phyloP scores from a whole-genome alignment of 2,329 filamentous ascomycete genomes.

The Hymenoscyphus scutula region DNA sequence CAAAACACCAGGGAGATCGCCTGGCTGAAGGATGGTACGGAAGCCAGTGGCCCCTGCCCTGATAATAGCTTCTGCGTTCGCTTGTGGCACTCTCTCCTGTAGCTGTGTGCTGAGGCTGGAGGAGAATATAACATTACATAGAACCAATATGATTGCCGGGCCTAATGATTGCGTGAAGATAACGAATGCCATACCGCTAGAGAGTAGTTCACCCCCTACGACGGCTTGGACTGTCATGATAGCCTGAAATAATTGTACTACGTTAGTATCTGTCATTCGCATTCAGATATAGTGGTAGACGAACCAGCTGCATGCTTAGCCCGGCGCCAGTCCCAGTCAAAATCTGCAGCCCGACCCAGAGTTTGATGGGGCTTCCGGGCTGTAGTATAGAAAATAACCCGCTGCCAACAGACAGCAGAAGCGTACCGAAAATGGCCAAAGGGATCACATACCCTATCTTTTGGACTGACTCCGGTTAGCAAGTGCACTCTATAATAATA shows the following conservation, averaged over 20 bases:
- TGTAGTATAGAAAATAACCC: conserved; percentile 36
- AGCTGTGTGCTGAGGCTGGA: conserved; percentile 37
- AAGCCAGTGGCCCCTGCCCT: conserved; percentile 43
- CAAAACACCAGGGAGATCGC: conserved; percentile 38
- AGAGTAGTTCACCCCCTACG: not conserved
- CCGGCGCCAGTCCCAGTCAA: conserved; percentile 18
- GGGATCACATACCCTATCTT: conserved; percentile 36
- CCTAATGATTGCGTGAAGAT: conserved; percentile 37
- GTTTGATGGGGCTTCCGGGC: conserved; percentile 12
- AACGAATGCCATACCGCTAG: conserved; percentile 31
- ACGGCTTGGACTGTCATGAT: conserved; percentile 9
- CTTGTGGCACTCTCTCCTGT: conserved; percentile 32
- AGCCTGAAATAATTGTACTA: conserved; percentile 27
- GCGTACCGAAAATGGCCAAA: conserved; percentile 31
- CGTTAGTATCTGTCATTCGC: not conserved
- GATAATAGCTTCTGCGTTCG: conserved; percentile 38
- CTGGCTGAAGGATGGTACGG: conserved; percentile 32
- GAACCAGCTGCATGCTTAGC: conserved; percentile 21
- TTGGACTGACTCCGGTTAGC: not conserved
- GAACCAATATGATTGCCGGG: conserved; percentile 31
- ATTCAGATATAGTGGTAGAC: conserved; percentile 21
- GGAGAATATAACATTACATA: conserved; percentile 18
- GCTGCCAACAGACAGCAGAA: conserved; percentile 31
- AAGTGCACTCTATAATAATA: not conserved
- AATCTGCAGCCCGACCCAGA: conserved; percentile 24